Percentiles rank a stretch among this genome's conserved stretches.
These are phyloP conservation scores for Filobasidium uniguttulatum DNA, from an alignment of 1,284 basidiomycete genomes.

Conservation along the genomic window DNA sequence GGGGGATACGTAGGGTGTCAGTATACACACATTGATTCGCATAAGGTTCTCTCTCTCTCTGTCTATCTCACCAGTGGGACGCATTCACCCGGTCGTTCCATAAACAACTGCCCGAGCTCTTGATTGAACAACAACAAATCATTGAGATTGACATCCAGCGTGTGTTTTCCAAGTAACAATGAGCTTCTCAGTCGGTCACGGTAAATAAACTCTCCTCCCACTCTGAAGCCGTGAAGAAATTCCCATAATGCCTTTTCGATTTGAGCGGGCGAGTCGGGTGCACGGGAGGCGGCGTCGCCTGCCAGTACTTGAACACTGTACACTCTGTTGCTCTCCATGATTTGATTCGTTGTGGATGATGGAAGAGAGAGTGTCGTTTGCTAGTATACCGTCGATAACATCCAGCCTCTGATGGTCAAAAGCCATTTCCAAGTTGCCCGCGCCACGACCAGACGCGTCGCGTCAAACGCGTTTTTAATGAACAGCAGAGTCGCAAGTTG, in stretches of 20 bases:
- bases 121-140: constrained; percentile 87
- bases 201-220: constrained; percentile 80
- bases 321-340: constrained; percentile 46
- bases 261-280: constrained; percentile 55
- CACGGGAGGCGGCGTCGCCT: constrained; percentile 32
- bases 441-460: not conserved
- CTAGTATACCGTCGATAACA: not conserved
- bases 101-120: constrained; percentile 78
- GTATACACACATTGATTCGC: not conserved
- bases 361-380: constrained; percentile 52
- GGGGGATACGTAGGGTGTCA: no score
- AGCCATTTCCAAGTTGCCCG: not conserved
- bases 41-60: not conserved
- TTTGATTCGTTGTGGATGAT: no score
- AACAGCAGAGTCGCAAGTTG: no score
- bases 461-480: no score
- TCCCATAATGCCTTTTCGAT: constrained; percentile 66
- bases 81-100: constrained; percentile 77
- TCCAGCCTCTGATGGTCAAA: not conserved
- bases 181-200: constrained; percentile 82
- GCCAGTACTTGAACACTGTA: constrained; percentile 63
- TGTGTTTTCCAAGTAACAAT: constrained; percentile 75
- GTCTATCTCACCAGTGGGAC: constrained; percentile 58
- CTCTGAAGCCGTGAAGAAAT: constrained; percentile 72
- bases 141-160: constrained; percentile 81